A percentile compares a stretch with the other conserved stretches of the same genome.
Conservation (phyloP, 768 basidiomycete species). For the Mycena galopus region DNA sequence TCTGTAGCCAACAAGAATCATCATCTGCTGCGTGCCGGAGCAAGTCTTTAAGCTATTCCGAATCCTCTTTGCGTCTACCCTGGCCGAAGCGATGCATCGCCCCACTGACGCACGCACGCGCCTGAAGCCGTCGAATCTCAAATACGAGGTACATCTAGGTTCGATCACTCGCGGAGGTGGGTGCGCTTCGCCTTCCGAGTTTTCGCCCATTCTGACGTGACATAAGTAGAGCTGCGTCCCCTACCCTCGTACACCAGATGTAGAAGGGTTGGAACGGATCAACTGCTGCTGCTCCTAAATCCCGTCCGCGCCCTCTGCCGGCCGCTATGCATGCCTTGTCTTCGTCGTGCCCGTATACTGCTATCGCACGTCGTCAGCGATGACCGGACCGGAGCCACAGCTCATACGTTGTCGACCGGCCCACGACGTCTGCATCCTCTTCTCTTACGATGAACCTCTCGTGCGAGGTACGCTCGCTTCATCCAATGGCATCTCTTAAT, state of each 20-base stretch:
- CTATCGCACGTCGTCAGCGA: not conserved
- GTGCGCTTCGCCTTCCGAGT: not conserved
- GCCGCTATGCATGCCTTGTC: not conserved
- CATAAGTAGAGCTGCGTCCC: not conserved
- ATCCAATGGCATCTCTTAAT: not conserved
- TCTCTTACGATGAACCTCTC: not conserved
- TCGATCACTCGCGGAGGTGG: not conserved
- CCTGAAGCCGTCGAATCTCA: not conserved
- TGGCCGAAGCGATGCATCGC: not conserved
- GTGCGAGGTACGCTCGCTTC: constrained; percentile 4
- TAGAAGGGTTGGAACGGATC: too few relatives aligned
- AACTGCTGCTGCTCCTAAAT: too few relatives aligned
- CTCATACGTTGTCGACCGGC: not conserved
- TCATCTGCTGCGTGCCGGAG: not conserved
- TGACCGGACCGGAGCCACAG: not conserved
- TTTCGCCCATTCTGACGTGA: not conserved
- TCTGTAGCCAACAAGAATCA: not conserved
- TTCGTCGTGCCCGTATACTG: not conserved
- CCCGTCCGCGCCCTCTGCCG: too few relatives aligned
- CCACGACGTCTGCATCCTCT: not conserved
- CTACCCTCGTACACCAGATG: not conserved
- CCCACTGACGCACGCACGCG: not conserved
- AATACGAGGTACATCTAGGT: not conserved
- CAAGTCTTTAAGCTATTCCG: too few relatives aligned
- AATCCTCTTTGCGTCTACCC: too few relatives aligned